Evolutionary conservation across 352 stramenopile genomes (phyloP).

Genomic region (Phytophthora brassicae): DNA sequence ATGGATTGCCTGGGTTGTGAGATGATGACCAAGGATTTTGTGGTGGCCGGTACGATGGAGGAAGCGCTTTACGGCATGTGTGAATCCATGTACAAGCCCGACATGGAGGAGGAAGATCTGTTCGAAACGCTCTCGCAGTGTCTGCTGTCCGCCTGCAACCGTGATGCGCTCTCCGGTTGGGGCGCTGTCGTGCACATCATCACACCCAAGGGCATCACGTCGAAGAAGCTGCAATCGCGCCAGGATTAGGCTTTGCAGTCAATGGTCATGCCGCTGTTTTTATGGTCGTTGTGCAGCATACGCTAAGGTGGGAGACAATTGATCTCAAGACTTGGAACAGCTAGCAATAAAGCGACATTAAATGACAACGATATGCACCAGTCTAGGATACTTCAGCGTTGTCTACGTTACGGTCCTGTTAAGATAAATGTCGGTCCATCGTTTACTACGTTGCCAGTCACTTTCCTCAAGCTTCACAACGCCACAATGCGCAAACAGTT

Average conservation of each 20-base stretch:
- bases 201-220: constrained; percentile 80
- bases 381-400: neutral
- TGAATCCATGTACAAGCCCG: constrained; percentile 96
- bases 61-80: constrained; percentile 99
- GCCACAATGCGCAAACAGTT: constrained; percentile 23
- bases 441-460: neutral
- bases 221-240: constrained; percentile 81
- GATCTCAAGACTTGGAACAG: no score
- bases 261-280: constrained; percentile 12
- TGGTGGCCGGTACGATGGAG: constrained; percentile 97
- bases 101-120: constrained; percentile 95
- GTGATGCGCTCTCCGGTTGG: constrained; percentile 98
- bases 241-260: constrained; percentile 55
- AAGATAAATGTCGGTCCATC: no score
- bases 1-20: constrained; percentile 98
- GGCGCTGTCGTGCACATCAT: constrained; percentile 99
- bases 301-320: neutral
- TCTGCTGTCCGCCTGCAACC: constrained; percentile 97
- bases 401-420: no score
- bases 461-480: constrained; percentile 21
- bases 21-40: constrained; percentile 97
- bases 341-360: constrained; percentile 16
- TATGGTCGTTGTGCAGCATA: neutral
- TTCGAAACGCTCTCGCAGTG: constrained; percentile 99
- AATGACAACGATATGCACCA: neutral